Evolutionary conservation across 352 stramenopile genomes (phyloP), one percentile per base, ranked within the genome.

Genomic region (Phytophthora citrophthora): DNA sequence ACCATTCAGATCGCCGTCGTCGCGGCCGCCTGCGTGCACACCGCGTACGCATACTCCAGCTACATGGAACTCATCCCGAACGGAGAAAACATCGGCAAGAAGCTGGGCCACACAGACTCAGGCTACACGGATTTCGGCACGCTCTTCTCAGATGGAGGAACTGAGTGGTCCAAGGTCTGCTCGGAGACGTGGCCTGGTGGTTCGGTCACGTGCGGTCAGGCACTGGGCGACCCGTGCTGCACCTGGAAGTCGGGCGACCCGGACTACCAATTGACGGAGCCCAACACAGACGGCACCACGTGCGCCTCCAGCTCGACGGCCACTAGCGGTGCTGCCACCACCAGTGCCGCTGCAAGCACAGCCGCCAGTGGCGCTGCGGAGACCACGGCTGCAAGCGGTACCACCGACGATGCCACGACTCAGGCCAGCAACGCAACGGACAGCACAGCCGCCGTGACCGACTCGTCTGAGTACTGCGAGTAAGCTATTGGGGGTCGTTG

Each of bases 111-210:
- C 60, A 59, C 53, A 12, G 53, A 54, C 18, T n/a, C 39, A 18
- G 54, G 55, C n/a, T 78, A 81, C 64, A 83, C 76, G 13, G 70
- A 74, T 24, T 86, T 86, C 49, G 77, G 74, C 54, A 72, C 49
- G 38, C 62, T 83, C 40, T 86, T 83, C 52, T 75, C 68, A 40
- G 68, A 81, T 23, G 41, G 53, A 8, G 64, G 61, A 15, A 68
- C 54, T 8, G 54, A 74, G 20, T 86, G 77, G 77, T 54, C 47
- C 54, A 70, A 62, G 16, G 70, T 82, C 12, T 85, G 76, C 64
- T 51, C 53, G 18, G n/a, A 79, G 64, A 79, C 61, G 47, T 85
- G 64, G 64, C 76, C 76, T 5, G 73, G 71, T 26, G 58, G 73
- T 16, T 68, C 62, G 10, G 62, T 81, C 49, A 83, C 74, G 29